Evolutionary conservation across 2,329 filamentous ascomycete genomes (phyloP).

Genomic region (Geoglossum cookeanum): DNA sequence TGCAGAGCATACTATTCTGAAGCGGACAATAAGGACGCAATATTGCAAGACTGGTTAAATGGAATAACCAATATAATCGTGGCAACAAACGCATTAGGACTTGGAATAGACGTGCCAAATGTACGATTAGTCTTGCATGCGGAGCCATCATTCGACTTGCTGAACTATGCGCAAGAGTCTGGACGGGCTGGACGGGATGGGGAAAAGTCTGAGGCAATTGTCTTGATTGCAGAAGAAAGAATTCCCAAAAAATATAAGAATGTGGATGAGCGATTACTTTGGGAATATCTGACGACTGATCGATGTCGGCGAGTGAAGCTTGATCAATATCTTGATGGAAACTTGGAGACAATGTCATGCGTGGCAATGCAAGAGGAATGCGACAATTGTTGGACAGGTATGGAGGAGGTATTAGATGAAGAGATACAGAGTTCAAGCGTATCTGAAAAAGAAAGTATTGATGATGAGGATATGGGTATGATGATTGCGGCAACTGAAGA

Average conservation of each 20-base stretch:
- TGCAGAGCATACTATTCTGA: not conserved
- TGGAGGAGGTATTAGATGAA: too few species aligned
- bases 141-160: not conserved
- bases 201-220: not conserved
- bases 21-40: not conserved
- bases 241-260: not conserved
- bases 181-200: not conserved
- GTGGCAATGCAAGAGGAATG: not conserved
- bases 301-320: not conserved
- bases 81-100: conserved; percentile 8
- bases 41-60: not conserved
- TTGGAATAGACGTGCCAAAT: conserved; percentile 7
- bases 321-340: not conserved
- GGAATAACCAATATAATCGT: conserved; percentile 6
- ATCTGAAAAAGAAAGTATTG: too few species aligned
- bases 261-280: not conserved
- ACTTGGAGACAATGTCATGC: not conserved
- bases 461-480: too few species aligned
- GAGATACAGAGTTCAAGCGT: too few species aligned
- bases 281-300: not conserved
- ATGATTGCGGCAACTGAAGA: too few species aligned
- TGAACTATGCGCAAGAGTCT: not conserved
- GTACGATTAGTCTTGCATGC: not conserved
- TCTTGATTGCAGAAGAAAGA: not conserved
- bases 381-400: not conserved